Conservation (phyloP, 208 protist genomes). For the Acanthamoeba healyi region DNA sequence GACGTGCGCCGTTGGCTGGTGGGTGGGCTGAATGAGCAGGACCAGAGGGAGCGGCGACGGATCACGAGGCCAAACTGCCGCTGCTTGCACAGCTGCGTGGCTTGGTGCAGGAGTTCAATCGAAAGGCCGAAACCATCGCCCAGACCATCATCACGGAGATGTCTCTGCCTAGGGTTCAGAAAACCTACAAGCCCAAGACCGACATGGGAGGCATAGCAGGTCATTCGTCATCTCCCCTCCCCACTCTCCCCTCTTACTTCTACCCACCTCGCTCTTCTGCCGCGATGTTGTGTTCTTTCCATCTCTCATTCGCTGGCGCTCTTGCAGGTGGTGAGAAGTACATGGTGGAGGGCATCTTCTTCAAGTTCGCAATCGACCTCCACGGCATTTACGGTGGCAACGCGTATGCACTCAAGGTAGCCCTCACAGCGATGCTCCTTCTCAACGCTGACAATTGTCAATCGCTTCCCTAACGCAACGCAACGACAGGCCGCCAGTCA, state of each 20-base stretch:
- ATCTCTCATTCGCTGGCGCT: not conserved
- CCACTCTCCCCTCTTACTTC: too few relatives aligned
- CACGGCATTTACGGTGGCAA: slow-evolving; percentile 48
- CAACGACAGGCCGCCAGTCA: too few relatives aligned
- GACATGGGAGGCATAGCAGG: slow-evolving; percentile 45
- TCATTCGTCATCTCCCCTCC: not conserved
- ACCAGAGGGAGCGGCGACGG: not conserved
- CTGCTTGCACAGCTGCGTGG: not conserved
- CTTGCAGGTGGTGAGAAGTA: slow-evolving; percentile 63
- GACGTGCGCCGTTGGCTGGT: not conserved
- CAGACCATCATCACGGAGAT: slow-evolving; percentile 65
- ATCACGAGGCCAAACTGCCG: not conserved
- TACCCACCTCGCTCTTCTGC: too few relatives aligned
- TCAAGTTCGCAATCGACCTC: slow-evolving; percentile 76
- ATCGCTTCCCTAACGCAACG: not conserved
- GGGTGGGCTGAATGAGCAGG: too few relatives aligned
- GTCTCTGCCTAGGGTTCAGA: not conserved
- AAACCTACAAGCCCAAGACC: slow-evolving; percentile 58
- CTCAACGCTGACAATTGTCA: not conserved
- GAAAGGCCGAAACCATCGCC: not conserved
- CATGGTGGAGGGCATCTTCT: slow-evolving; percentile 75
- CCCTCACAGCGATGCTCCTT: too few relatives aligned
- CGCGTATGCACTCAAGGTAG: slow-evolving; percentile 41
- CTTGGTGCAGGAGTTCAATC: slow-evolving; percentile 23
- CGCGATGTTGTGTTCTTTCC: not conserved